Conservation (phyloP, 495 filamentous ascomycete genomes). For the Zalerion maritima region DNA sequence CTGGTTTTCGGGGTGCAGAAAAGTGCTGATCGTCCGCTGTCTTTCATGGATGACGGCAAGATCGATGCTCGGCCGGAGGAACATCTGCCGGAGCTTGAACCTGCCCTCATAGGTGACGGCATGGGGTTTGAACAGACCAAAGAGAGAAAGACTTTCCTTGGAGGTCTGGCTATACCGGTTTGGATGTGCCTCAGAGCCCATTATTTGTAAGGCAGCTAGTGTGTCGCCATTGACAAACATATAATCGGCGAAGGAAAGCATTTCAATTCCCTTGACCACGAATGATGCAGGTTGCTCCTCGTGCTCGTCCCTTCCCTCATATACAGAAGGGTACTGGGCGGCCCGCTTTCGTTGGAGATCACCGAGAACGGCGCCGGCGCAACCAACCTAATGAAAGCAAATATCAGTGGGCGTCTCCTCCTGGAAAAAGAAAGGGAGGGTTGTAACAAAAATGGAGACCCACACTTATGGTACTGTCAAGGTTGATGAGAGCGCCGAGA, state of each 20-base stretch:
- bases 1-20: conserved; percentile 58
- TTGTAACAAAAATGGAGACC: conserved; percentile 19
- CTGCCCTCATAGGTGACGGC: conserved; percentile 76
- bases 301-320: too few relatives aligned
- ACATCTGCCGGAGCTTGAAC: conserved; percentile 59
- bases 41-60: conserved; percentile 56
- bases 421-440: neutral
- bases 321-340: conserved; percentile 39
- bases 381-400: conserved; percentile 46
- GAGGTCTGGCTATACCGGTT: conserved; percentile 66
- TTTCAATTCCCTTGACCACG: conserved; percentile 49
- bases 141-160: conserved; percentile 84
- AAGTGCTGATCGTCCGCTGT: conserved; percentile 49
- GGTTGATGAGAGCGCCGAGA: conserved; percentile 58
- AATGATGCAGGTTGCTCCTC: conserved; percentile 36
- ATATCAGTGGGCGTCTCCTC: conserved; percentile 3
- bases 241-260: conserved; percentile 59
- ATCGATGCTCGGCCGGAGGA: conserved; percentile 65
- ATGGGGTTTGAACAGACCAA: conserved; percentile 64
- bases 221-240: conserved; percentile 84
- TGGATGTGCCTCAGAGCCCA: conserved; percentile 73
- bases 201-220: conserved; percentile 68
- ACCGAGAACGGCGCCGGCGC: conserved; percentile 69
- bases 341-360: conserved; percentile 62
- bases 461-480: too few relatives aligned